Conservation (phyloP, 805 yeast genomes). For the Cyberlindnera misumaiensis region DNA sequence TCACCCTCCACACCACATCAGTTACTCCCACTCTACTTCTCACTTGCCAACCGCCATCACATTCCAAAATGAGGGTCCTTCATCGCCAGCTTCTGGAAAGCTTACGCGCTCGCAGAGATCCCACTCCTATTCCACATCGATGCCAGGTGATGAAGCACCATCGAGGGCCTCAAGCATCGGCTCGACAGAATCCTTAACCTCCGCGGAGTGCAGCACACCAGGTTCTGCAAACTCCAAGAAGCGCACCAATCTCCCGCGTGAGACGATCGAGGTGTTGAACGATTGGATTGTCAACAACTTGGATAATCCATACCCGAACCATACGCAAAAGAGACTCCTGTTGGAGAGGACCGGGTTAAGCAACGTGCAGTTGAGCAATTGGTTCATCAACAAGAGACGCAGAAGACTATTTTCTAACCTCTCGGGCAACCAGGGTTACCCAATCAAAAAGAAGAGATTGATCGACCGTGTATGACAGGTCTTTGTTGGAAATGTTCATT, state of each 20-base stretch:
- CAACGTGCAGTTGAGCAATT: constrained; percentile 73
- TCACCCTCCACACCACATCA: not conserved
- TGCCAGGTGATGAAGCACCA: not conserved
- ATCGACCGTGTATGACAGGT: constrained; percentile 18
- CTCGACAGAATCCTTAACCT: constrained; percentile 11
- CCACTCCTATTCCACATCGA: constrained; percentile 2
- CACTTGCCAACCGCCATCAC: constrained; percentile 1
- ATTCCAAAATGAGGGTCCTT: constrained; percentile 1
- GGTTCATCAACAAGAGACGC: constrained; percentile 86
- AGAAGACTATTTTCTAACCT: constrained; percentile 44
- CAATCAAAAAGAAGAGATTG: constrained; percentile 26
- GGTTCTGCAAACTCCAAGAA: constrained; percentile 25
- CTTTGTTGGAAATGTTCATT: not conserved
- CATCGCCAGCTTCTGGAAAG: constrained; percentile 5
- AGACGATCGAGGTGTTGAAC: constrained; percentile 64
- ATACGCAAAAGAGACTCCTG: constrained; percentile 64
- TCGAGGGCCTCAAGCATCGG: constrained; percentile 15
- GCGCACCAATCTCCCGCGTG: constrained; percentile 73
- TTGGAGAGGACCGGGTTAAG: constrained; percentile 70
- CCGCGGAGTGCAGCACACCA: constrained; percentile 6
- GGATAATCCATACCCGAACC: constrained; percentile 80
- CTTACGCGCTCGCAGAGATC: constrained; percentile 2
- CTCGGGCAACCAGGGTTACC: constrained; percentile 26
- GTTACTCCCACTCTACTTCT: constrained; percentile 1
- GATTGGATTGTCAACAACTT: constrained; percentile 70